A percentile compares a stretch with the other conserved stretches of the same genome.
Evolutionary conservation across 768 basidiomycete genomes (phyloP).

Genomic region (Mycena vulgaris): DNA sequence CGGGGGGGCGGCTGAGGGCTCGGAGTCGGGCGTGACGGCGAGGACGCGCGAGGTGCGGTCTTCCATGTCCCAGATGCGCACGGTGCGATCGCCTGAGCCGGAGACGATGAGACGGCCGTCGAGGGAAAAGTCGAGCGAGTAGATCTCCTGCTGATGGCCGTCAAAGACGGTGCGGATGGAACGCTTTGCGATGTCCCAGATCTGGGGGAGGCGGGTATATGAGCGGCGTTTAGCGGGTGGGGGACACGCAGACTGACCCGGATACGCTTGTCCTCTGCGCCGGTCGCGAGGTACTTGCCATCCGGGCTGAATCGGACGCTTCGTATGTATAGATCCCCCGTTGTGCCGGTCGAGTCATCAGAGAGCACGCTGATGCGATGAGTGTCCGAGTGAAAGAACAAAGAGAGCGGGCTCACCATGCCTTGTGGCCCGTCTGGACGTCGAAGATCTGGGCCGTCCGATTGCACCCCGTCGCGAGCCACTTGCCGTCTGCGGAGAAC

Average conservation of each 20-base stretch:
- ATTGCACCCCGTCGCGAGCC: constrained; percentile 94
- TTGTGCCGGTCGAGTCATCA: constrained; percentile 80
- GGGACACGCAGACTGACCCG: constrained; percentile 66
- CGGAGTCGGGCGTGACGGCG: constrained; percentile 36
- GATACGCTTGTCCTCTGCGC: constrained; percentile 95
- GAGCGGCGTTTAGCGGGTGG: neutral
- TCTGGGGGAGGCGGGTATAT: constrained; percentile 68
- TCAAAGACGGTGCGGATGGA: constrained; percentile 81
- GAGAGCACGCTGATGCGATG: constrained; percentile 71
- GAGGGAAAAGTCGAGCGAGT: constrained; percentile 89
- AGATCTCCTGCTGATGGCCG: constrained; percentile 93
- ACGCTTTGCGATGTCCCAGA: constrained; percentile 90
- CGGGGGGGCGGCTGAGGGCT: constrained; percentile 31
- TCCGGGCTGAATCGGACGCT: constrained; percentile 97
- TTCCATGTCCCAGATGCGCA: constrained; percentile 51
- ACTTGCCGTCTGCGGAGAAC: constrained; percentile 95
- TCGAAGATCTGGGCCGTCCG: constrained; percentile 96
- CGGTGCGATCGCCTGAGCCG: constrained; percentile 73
- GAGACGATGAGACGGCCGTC: constrained; percentile 86
- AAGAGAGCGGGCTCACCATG: constrained; percentile 71
- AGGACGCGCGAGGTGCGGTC: constrained; percentile 39
- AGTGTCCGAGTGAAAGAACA: constrained; percentile 5
- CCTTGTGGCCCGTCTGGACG: constrained; percentile 88
- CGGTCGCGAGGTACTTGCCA: constrained; percentile 93
- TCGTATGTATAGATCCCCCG: constrained; percentile 91